Percentiles rank a stretch among this genome's conserved stretches.
phyloP scores from a whole-genome alignment of 1,284 basidiomycete genomes.

The Ustilago trichophora region DNA sequence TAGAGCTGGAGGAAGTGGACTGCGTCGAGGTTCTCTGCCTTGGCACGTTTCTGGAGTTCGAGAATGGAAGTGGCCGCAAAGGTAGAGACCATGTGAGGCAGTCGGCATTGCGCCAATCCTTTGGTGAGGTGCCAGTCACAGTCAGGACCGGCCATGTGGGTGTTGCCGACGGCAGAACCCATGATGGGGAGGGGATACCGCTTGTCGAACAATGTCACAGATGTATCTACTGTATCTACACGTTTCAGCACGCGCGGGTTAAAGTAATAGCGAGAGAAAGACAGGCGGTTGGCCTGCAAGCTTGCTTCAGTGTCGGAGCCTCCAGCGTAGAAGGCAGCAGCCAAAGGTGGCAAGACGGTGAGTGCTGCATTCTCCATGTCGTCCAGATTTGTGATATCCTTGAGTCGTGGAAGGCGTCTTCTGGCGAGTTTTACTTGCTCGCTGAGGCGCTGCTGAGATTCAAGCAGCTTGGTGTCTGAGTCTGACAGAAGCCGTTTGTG shows the following conservation, averaged over 20 bases:
- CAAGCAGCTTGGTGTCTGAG: slow-evolving; percentile 1
- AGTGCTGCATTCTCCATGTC: slow-evolving; percentile 3
- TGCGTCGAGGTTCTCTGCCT: slow-evolving; percentile 71
- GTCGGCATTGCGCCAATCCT: slow-evolving; percentile 75
- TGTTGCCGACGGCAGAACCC: slow-evolving; percentile 3
- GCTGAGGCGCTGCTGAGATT: slow-evolving; percentile 2
- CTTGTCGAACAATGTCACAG: slow-evolving; percentile 1
- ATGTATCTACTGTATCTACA: slow-evolving; percentile 1
- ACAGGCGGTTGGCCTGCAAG: slow-evolving; percentile 1
- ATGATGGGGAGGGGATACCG: slow-evolving; percentile 2
- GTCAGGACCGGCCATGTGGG: slow-evolving; percentile 71
- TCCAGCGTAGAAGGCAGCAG: slow-evolving; percentile 5
- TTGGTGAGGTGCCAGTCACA: slow-evolving; percentile 86
- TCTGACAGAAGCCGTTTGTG: neutral
- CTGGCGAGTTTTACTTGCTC: neutral
- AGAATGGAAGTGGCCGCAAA: slow-evolving; percentile 68
- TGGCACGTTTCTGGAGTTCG: slow-evolving; percentile 71
- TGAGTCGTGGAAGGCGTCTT: slow-evolving; percentile 1
- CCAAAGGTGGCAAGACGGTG: slow-evolving; percentile 2
- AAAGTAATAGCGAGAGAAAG: slow-evolving; percentile 6
- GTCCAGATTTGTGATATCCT: slow-evolving; percentile 3
- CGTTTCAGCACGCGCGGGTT: slow-evolving; percentile 3
- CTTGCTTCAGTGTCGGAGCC: slow-evolving; percentile 4
- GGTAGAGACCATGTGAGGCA: slow-evolving; percentile 74
- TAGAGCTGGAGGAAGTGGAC: slow-evolving; percentile 72